A percentile compares a stretch with the other conserved stretches of the same genome.
These are phyloP conservation scores for Panaeolus papilionaceus DNA, from an alignment of 768 basidiomycete genomes.

Conservation along the genomic window DNA sequence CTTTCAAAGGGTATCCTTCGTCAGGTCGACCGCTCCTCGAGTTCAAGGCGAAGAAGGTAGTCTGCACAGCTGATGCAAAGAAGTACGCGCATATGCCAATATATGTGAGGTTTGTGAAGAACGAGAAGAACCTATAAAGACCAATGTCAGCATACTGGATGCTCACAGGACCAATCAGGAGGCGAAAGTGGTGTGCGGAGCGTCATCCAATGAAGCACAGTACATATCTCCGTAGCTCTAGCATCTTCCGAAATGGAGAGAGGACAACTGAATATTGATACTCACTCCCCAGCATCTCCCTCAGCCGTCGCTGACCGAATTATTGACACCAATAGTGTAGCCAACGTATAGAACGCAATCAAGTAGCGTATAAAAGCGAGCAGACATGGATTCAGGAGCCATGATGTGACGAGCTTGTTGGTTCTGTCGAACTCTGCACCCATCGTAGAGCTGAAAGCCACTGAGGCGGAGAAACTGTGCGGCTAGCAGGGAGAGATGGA, in stretches of 20 bases:
- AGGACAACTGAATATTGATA: slow-evolving; percentile 16
- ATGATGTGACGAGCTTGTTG: slow-evolving; percentile 52
- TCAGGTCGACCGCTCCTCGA: slow-evolving; percentile 24
- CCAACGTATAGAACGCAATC: slow-evolving; percentile 57
- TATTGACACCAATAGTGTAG: slow-evolving; percentile 44
- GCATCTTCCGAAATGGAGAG: no score
- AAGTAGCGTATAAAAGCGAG: slow-evolving; percentile 54
- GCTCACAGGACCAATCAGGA: background rate
- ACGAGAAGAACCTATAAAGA: slow-evolving; percentile 60
- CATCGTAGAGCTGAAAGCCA: background rate
- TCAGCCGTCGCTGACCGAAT: slow-evolving; percentile 36
- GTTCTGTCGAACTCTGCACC: slow-evolving; percentile 37
- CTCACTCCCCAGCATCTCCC: slow-evolving; percentile 38
- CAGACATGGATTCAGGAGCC: slow-evolving; percentile 47
- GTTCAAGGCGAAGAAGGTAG: slow-evolving; percentile 41
- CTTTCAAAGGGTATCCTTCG: slow-evolving; percentile 59
- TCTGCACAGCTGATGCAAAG: slow-evolving; percentile 64
- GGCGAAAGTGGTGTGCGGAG: background rate
- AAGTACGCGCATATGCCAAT: slow-evolving; percentile 69
- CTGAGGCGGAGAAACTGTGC: background rate
- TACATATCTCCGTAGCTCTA: no score
- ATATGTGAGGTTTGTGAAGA: slow-evolving; percentile 69
- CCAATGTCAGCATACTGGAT: background rate
- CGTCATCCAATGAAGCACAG: background rate
- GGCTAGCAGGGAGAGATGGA: background rate